phyloP scores from a whole-genome alignment of 805 yeast genomes.

The Suhomyces kilbournensis region DNA sequence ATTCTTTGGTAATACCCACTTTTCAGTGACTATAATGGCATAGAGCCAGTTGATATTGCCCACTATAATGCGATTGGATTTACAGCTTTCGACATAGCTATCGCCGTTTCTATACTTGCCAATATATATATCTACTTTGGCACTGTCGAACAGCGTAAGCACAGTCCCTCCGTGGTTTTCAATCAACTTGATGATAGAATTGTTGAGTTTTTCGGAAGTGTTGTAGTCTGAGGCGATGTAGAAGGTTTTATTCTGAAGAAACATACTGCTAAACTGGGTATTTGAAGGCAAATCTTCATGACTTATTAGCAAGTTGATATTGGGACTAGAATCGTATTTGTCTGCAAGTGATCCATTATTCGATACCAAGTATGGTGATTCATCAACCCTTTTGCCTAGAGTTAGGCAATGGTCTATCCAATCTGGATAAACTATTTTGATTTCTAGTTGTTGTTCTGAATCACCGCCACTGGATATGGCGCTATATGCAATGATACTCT shows the following conservation, averaged over 20 bases:
- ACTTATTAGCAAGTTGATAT: conserved; percentile 6
- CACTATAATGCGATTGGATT: conserved; percentile 37
- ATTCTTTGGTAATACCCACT: conserved; percentile 54
- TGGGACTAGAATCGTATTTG: neutral
- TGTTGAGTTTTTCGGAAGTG: conserved; percentile 42
- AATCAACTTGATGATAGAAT: conserved; percentile 44
- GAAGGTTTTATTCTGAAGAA: conserved; percentile 46
- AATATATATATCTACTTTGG: conserved; percentile 42
- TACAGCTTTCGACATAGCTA: conserved; percentile 48
- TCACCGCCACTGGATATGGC: conserved; percentile 14
- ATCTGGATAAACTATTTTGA: conserved; percentile 66
- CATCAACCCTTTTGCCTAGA: conserved; percentile 49
- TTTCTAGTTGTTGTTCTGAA: conserved; percentile 29
- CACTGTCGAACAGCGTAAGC: conserved; percentile 17
- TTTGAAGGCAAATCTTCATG: conserved; percentile 10
- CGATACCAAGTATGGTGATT: conserved; percentile 50
- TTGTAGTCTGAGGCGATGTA: conserved; percentile 55
- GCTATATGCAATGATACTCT: conserved; percentile 54
- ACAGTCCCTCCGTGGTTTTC: conserved; percentile 54
- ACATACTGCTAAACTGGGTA: conserved; percentile 14
- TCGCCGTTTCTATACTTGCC: conserved; percentile 63
- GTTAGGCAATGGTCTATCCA: conserved; percentile 78
- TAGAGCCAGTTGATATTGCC: conserved; percentile 80
- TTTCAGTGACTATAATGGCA: conserved; percentile 53
- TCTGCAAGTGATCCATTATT: conserved; percentile 3